phyloP scores from a whole-genome alignment of 805 yeast genomes.

The Kluyveromyces dobzhanskii region DNA sequence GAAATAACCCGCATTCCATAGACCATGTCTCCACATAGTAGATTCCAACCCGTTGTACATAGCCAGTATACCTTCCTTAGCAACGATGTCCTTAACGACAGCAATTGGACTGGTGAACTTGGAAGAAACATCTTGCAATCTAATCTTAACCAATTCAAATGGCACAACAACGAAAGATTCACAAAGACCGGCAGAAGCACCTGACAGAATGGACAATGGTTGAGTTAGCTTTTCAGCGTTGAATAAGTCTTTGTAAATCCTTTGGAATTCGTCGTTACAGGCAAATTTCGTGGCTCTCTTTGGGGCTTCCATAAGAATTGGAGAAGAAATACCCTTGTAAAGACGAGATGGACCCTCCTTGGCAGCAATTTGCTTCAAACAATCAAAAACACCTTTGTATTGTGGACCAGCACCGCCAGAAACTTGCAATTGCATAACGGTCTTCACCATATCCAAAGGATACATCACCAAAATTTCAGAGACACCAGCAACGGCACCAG shows the following conservation, averaged over 20 bases:
- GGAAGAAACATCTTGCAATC: conserved; percentile 83
- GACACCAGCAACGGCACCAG: conserved; percentile 96
- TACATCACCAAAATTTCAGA: conserved; percentile 93
- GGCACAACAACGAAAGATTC: conserved; percentile 97
- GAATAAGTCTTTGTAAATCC: conserved; percentile 62
- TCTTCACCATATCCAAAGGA: conserved; percentile 94
- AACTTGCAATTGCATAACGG: conserved; percentile 87
- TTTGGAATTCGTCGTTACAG: conserved; percentile 95
- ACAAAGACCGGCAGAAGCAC: conserved; percentile 97
- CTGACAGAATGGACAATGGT: conserved; percentile 79
- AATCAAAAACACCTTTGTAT: conserved; percentile 78
- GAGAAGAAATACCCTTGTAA: conserved; percentile 92
- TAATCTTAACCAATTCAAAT: conserved; percentile 89
- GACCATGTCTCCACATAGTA: conserved; percentile 92
- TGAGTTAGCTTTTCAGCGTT: conserved; percentile 68
- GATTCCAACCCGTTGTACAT: conserved; percentile 94
- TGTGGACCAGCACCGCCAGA: conserved; percentile 34
- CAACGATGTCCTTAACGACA: conserved; percentile 64
- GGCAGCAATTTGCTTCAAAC: conserved; percentile 72
- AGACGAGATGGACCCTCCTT: conserved; percentile 79
- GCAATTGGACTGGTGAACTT: conserved; percentile 79
- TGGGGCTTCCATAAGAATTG: conserved; percentile 98
- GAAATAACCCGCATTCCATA: conserved; percentile 98
- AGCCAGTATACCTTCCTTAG: conserved; percentile 70
- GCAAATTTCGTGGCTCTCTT: conserved; percentile 98